Base-by-base conservation (phyloP, 31 red algal genomes). In the Asparagopsis taxiformis region DNA sequence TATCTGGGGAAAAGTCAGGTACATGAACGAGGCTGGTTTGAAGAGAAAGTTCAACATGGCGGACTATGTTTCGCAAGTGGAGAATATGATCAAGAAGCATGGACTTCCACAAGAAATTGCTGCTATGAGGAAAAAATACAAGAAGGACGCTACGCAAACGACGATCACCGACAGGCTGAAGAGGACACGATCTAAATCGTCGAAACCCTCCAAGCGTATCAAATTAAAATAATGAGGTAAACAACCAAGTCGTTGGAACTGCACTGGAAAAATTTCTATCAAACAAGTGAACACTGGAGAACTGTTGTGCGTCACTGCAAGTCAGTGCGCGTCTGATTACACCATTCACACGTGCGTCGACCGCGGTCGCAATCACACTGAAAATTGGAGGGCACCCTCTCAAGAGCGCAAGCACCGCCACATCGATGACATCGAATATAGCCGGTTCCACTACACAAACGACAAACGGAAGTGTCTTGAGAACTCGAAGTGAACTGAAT, bases 1-100 rank as follows among this genome's bases (percentile, higher is more conserved):
- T 49, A 91, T 98, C 3, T 91, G 88, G 82, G 95, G 95, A 1
- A 98, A 98, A 46, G 74, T 98, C 16, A 50, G 95, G 15, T 98
- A 84, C 69, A 98, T 98, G 95, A 91, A 90, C 41, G 68, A 71
- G 0, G 38, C 66, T 23, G 95, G 95, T 21, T 66, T 98, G 31
- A 75, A 87, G 52, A 68, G 95, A 28, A 98, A 98, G 51, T 98
- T 98, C 66, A 65, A 82, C 55, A 98, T 98, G 74, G 58, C 58
- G 5, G 69, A 68, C 13, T 90, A 90, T 53, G 48, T 90, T 28
- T 36, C 86, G 1, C 33, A 28, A 37, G 76, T 90, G 39, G 86
- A 79, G 55, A 34, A 33, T 0, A 44, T 90, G 57, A 50, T 81
- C 24, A 58, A 46, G 23, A 54, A 68, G 2, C 37, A 86, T n/a